Evolutionary conservation across 306 rosid genomes (phyloP), one percentile per base, ranked within the genome.

Genomic region (Chamaecrista fasciculata): DNA sequence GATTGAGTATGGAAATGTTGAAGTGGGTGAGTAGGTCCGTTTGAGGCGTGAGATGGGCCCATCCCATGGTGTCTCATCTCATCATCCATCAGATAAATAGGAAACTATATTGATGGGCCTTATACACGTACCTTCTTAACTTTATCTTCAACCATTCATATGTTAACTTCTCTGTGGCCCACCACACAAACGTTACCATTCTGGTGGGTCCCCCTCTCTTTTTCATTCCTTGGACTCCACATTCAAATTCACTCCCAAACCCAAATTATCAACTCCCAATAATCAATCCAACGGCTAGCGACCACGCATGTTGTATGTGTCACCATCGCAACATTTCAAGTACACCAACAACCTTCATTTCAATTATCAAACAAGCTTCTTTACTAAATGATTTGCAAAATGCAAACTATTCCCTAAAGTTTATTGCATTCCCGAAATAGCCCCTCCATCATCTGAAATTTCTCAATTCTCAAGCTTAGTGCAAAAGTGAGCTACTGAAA

Each of bases 51-150:
- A 4, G 40, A 34, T 34, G 40, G 40, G 8, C 40, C 40, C 40
- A 34, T 34, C 40, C 36, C 12, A 1, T 0, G 47, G 23, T 52
- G 56, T 37, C 57, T 34, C n/a, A 4, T 28, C 33, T 66, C 78
- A 59, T 59, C 26, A 36, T 0, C 31, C 33, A 44, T 25, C 5
- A 33, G 48, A 16, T 31, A 31, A 65, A 31, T 14, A 19, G 65
- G 62, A 34, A 64, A 73, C 57, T n/a, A 73, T 66, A 66, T 23
- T 74, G 40, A 42, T 76, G 74, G 74, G 74, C 48, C 74, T 18
- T 24, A 21, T 16, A 9, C 4, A 7, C 11, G 14, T 8, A 36
- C 12, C 10, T 8, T 42, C 4, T 8, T 21, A 29, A 11, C 36
- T 42, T 42, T 11, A 2, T 2, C n/a, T n/a, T n/a, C n/a, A n/a